A percentile compares a stretch with the other conserved stretches of the same genome.
Evolutionary conservation across 2,329 filamentous ascomycete genomes (phyloP).

Genomic region (Neonectria magnoliae): DNA sequence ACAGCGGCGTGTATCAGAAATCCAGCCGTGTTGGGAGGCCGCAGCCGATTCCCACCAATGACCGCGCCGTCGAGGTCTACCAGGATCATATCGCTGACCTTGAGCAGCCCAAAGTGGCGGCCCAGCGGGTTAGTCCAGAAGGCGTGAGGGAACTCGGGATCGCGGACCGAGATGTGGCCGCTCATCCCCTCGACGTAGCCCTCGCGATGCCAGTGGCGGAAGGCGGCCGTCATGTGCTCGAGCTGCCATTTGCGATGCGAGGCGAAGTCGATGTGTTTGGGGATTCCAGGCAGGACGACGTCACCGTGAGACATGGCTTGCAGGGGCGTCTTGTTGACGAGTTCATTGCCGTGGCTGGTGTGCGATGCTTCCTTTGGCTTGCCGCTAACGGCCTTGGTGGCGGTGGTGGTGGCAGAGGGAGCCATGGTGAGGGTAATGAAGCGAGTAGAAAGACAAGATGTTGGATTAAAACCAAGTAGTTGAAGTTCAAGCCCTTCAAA

Average conservation of each 20-base stretch:
- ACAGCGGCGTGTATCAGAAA: conserved; percentile 75
- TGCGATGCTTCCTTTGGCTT: conserved; percentile 26
- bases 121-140: conserved; percentile 77
- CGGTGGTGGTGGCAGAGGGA: conserved; percentile 14
- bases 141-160: conserved; percentile 66
- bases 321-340: conserved; percentile 36
- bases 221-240: conserved; percentile 72
- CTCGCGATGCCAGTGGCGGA: conserved; percentile 73
- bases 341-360: conserved; percentile 36
- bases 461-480: not conserved
- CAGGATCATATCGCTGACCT: conserved; percentile 74
- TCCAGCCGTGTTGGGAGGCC: conserved; percentile 73
- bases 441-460: not conserved
- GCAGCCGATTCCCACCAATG: conserved; percentile 67
- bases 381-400: conserved; percentile 16
- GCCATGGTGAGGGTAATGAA: conserved; percentile 9
- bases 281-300: conserved; percentile 39
- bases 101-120: conserved; percentile 72
- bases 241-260: conserved; percentile 51
- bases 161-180: conserved; percentile 73
- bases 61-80: conserved; percentile 69
- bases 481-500: too few species aligned
- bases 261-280: conserved; percentile 36
- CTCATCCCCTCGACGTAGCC: conserved; percentile 75
- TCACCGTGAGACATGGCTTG: conserved; percentile 42